Percentiles rank a stretch among this genome's conserved stretches.
Conservation (phyloP, 1,284 basidiomycete species). For the Papiliotrema flavescens region DNA sequence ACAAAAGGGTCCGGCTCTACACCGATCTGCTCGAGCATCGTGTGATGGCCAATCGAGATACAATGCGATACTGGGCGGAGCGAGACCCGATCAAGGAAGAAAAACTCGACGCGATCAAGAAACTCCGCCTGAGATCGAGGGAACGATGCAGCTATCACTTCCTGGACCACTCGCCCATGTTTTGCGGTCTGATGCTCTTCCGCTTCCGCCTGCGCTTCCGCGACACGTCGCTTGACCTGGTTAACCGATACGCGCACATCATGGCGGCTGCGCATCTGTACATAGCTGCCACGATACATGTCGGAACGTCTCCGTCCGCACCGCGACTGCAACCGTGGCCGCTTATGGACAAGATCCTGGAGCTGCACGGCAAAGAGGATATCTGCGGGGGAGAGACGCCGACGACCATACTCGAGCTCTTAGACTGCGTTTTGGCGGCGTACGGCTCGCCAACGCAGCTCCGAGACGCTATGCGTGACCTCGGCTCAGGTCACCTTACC, state of each 20-base stretch:
- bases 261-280: constrained; percentile 12
- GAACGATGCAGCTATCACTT: background rate
- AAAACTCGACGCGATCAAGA: background rate
- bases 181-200: constrained; percentile 18
- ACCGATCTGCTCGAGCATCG: background rate
- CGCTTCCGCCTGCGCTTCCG: constrained; percentile 11
- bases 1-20: no score
- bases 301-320: no score
- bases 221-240: constrained; percentile 7
- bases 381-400: constrained; percentile 16
- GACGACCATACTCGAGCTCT: background rate
- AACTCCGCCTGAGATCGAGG: background rate
- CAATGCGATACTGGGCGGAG: background rate
- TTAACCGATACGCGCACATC: constrained; percentile 7
- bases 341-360: constrained; percentile 13
- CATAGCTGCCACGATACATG: constrained; percentile 4
- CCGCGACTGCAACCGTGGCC: constrained; percentile 6
- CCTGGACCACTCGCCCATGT: constrained; percentile 9
- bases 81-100: background rate
- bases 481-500: no score
- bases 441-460: no score
- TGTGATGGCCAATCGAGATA: background rate
- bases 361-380: constrained; percentile 16
- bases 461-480: no score
- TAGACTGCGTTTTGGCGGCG: no score